Conservation (phyloP, 345 rosid species). For the Euphorbia tirucalli region DNA sequence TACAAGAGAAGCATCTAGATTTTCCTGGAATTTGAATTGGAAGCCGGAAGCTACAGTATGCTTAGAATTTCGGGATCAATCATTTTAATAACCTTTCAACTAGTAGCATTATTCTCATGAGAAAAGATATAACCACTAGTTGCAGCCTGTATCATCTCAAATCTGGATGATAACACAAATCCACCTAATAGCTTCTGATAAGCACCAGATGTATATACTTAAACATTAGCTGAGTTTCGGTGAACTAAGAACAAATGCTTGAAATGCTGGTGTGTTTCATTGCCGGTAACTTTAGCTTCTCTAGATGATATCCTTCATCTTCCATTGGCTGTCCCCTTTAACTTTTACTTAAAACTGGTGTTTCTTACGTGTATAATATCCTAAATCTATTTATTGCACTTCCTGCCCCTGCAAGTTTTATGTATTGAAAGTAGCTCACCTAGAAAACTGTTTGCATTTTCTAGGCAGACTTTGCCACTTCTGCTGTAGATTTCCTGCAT, state of each 20-base stretch:
- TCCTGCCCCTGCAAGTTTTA: not conserved
- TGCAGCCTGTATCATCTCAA: not conserved
- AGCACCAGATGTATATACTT: not conserved
- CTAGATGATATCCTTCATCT: not conserved
- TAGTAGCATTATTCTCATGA: not conserved
- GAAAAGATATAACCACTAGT: not conserved
- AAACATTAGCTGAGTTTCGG: not conserved
- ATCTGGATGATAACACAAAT: not conserved
- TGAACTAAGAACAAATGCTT: not conserved
- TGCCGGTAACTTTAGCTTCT: not conserved
- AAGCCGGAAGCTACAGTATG: not conserved
- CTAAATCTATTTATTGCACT: not conserved
- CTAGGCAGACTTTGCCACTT: slow-evolving; percentile 96
- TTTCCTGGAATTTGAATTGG: not conserved
- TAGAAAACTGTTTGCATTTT: slow-evolving; percentile 25
- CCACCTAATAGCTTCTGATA: not conserved
- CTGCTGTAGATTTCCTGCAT: slow-evolving; percentile 92
- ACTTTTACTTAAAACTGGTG: not conserved
- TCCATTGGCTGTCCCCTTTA: not conserved
- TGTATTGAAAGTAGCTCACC: slow-evolving; percentile 1
- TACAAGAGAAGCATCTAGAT: too few relatives aligned
- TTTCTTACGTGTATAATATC: not conserved
- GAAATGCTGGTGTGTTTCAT: not conserved
- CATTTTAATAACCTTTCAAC: not conserved
- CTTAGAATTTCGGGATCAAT: not conserved